Evolutionary conservation across 768 basidiomycete species (phyloP).

Genomic region (Pseudohyphozyma bogoriensis): DNA sequence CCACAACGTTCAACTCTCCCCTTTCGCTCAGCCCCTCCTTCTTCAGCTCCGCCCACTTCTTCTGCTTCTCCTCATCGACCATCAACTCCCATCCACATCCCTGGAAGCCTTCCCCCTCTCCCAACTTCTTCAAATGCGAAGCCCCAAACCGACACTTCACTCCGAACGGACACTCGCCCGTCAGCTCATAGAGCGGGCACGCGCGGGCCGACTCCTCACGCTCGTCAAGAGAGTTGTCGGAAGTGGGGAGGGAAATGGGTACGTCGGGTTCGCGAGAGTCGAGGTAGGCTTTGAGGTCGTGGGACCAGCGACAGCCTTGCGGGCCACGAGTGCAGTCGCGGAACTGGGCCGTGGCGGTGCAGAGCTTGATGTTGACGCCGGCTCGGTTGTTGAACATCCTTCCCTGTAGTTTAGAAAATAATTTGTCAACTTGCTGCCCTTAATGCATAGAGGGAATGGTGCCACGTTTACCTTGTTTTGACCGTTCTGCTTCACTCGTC

Average conservation of each 20-base stretch:
- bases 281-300: slow-evolving; percentile 68
- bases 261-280: slow-evolving; percentile 65
- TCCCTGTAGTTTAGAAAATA: background rate
- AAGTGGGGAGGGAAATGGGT: slow-evolving; percentile 45
- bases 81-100: slow-evolving; percentile 40
- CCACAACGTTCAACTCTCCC: slow-evolving; percentile 14
- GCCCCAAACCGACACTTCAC: slow-evolving; percentile 86
- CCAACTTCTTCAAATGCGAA: slow-evolving; percentile 52
- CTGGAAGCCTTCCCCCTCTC: slow-evolving; percentile 39
- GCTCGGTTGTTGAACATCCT: slow-evolving; percentile 23
- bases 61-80: slow-evolving; percentile 54
- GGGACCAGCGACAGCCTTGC: slow-evolving; percentile 59
- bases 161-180: slow-evolving; percentile 70
- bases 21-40: slow-evolving; percentile 52
- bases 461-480: slow-evolving; percentile 60
- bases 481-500: slow-evolving; percentile 40
- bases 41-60: slow-evolving; percentile 42
- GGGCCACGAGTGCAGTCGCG: slow-evolving; percentile 43
- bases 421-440: slow-evolving; percentile 33
- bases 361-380: slow-evolving; percentile 51
- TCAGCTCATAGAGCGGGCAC: slow-evolving; percentile 60
- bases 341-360: slow-evolving; percentile 66
- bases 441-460: background rate
- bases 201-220: slow-evolving; percentile 40
- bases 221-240: slow-evolving; percentile 43